Evolutionary conservation across 108 stramenopile species (phyloP), one percentile per base, ranked within the genome.

Genomic region (Fistulifera pelliculosa): DNA sequence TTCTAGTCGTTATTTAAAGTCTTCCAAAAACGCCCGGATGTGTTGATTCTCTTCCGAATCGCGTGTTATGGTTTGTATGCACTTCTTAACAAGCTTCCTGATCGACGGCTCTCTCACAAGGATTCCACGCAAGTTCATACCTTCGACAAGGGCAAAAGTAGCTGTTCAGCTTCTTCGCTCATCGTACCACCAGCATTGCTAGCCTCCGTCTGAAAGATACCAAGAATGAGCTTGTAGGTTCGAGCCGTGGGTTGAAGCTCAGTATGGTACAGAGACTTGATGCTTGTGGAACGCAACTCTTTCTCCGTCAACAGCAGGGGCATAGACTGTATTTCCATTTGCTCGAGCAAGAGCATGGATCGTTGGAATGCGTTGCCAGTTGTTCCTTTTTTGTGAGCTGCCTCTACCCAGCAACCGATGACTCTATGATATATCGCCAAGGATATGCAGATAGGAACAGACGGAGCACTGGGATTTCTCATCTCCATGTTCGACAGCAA

Each of bases 201-300:
- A 6, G 31, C 31, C 8, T 35, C 31, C 8, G 31, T 35, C 8
- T 35, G 31, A 51, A 16, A 51, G 5, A 51, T 51, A 6, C 26
- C 26, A 22, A 51, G 50, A 51, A 51, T 51, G 21, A 51, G 50
- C 23, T 27, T 51, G 50, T 51, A 51, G 5, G 50, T 51, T n/a
- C 22, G 24, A 4, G 5, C 19, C 5, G 50, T 51, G 11, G 50
- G 50, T 5, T 23, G 50, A 27, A 51, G 50, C 25, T 27, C 22
- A 22, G n/a, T 24, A 27, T 51, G 17, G 50, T 51, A 51, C 6
- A 51, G 23, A n/a, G 5, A 2, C 19, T n/a, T n/a, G 21, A 27
- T 11, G n/a, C 15, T 16, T 22, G 27, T 5, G n/a, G 23, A 5
- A 16, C 50, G 50, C 6, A 27, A 10, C 19, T 51, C 50, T n/a